Evolutionary conservation across 2,329 filamentous ascomycete genomes (phyloP).

Genomic region (Diaporthe batatas): DNA sequence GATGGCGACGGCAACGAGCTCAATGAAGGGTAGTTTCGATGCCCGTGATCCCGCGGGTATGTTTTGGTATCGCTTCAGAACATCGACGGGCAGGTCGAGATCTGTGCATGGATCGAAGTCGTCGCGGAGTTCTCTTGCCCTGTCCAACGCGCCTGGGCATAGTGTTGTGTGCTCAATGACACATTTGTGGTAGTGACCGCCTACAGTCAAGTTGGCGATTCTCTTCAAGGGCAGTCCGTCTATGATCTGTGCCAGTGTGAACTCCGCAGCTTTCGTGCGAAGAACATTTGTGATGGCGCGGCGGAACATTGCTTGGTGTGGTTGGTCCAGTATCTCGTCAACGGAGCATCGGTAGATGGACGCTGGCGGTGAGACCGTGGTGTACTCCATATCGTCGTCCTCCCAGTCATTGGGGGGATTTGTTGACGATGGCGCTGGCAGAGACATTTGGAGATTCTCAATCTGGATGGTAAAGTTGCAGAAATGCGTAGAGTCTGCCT

Average conservation of each 20-base stretch:
- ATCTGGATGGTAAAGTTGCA: no score
- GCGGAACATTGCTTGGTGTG: neutral
- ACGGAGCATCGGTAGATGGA: neutral
- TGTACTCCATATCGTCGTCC: neutral
- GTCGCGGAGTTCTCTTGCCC: neutral
- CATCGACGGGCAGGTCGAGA: no score
- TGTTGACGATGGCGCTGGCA: neutral
- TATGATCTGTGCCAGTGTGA: neutral
- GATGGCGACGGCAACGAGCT: neutral
- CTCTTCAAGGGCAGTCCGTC: slow-evolving; percentile 9
- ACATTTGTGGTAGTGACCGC: neutral
- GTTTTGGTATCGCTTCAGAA: neutral
- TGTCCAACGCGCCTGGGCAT: neutral
- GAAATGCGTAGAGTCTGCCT: no score
- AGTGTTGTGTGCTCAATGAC: neutral
- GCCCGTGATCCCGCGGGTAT: neutral
- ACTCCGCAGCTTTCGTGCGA: neutral
- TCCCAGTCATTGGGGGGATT: neutral
- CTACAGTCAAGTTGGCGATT: neutral
- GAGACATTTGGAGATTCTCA: no score
- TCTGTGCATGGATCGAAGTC: neutral
- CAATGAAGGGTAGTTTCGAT: slow-evolving; percentile 10
- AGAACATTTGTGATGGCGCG: neutral
- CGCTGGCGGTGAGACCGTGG: neutral
- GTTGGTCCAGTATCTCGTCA: neutral